Conservation (phyloP, 257 asterid species). For the Buddleja alternifolia region DNA sequence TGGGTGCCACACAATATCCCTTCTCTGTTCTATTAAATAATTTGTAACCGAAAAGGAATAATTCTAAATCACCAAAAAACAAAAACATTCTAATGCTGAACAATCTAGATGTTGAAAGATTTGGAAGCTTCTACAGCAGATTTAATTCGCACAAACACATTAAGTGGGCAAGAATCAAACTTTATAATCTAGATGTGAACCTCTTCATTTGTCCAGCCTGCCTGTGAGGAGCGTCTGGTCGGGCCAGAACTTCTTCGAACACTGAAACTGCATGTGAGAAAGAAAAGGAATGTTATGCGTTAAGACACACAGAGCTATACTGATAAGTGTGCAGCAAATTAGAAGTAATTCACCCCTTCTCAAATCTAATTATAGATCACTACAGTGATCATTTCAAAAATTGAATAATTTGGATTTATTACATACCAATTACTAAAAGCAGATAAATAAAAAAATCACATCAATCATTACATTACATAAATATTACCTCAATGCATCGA, state of each 20-base stretch:
- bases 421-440: not conserved
- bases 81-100: not conserved
- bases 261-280: slow-evolving; percentile 39
- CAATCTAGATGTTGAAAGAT: slow-evolving; percentile 8
- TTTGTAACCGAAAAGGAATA: not conserved
- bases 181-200: slow-evolving; percentile 36
- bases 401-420: not conserved
- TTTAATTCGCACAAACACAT: slow-evolving; percentile 3
- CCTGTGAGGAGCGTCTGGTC: slow-evolving; percentile 76
- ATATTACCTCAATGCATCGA: not conserved
- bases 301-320: not conserved
- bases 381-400: too few species aligned
- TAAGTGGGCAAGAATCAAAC: not conserved
- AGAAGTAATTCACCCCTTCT: slow-evolving; percentile 11
- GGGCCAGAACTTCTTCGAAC: slow-evolving; percentile 42
- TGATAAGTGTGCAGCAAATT: not conserved
- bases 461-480: slow-evolving; percentile 1
- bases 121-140: not conserved
- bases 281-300: slow-evolving; percentile 5
- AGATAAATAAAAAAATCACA: not conserved
- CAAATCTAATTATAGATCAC: slow-evolving; percentile 15
- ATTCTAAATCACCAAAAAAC: not conserved
- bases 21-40: not conserved
- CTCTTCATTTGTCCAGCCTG: slow-evolving; percentile 94
- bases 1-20: not conserved